These are phyloP conservation scores for Zygoascus hellenicus DNA, from an alignment of 1,139 yeast species.

Conservation along the genomic window DNA sequence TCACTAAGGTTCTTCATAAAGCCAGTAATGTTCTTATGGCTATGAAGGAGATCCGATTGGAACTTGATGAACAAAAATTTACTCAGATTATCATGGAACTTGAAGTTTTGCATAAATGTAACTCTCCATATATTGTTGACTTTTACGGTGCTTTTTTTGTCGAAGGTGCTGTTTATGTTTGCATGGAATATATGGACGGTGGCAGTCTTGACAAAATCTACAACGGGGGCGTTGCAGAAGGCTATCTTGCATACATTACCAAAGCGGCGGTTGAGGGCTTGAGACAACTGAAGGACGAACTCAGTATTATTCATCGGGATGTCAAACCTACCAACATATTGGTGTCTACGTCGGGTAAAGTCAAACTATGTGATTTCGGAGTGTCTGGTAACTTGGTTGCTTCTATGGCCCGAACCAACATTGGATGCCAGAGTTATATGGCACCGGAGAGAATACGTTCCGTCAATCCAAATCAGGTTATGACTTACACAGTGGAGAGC, in stretches of 20 bases:
- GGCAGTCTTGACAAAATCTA: slow-evolving; percentile 88
- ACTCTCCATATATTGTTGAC: slow-evolving; percentile 85
- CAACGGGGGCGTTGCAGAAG: slow-evolving; percentile 73
- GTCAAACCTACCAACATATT: slow-evolving; percentile 95
- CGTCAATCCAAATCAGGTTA: slow-evolving; percentile 45
- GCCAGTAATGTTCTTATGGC: slow-evolving; percentile 96
- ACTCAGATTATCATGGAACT: slow-evolving; percentile 93
- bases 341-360: slow-evolving; percentile 71
- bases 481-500: slow-evolving; percentile 86
- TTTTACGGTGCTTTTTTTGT: slow-evolving; percentile 96
- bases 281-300: slow-evolving; percentile 76
- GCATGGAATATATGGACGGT: slow-evolving; percentile 98
- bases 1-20: slow-evolving; percentile 82
- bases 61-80: slow-evolving; percentile 84
- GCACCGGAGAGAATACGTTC: slow-evolving; percentile 94
- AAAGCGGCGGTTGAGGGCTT: slow-evolving; percentile 79
- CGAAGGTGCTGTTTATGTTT: slow-evolving; percentile 97
- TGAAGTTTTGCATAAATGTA: slow-evolving; percentile 86
- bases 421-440: slow-evolving; percentile 98
- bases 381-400: slow-evolving; percentile 95
- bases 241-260: slow-evolving; percentile 73
- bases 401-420: slow-evolving; percentile 89
- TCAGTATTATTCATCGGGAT: slow-evolving; percentile 92
- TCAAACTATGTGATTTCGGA: slow-evolving; percentile 94
- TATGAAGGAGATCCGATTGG: slow-evolving; percentile 91